A percentile compares a stretch with the other conserved stretches of the same genome.
phyloP scores from a whole-genome alignment of 345 rosid species.

The Sisymbrium altissimum region DNA sequence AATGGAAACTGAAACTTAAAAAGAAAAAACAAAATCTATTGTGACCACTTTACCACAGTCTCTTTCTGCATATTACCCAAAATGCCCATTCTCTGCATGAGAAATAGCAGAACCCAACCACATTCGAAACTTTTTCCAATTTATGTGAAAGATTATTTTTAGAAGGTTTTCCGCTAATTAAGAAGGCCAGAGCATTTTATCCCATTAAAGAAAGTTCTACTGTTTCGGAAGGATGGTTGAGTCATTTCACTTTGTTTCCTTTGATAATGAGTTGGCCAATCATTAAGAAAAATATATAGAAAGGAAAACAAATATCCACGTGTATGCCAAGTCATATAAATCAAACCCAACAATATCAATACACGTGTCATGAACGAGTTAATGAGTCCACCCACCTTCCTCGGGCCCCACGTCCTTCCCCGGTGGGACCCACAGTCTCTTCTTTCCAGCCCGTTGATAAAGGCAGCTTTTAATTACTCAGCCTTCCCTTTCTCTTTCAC shows the following conservation, averaged over 20 bases:
- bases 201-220: constrained; percentile 13
- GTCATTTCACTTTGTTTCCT: neutral
- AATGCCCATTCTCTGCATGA: neutral
- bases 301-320: neutral
- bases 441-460: constrained; percentile 35
- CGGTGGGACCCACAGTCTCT: constrained; percentile 17
- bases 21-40: neutral
- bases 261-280: constrained; percentile 30
- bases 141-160: constrained; percentile 4
- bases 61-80: constrained; percentile 20
- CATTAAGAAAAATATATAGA: neutral
- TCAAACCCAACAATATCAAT: neutral
- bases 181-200: neutral
- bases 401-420: constrained; percentile 31
- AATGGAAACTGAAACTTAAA: neutral
- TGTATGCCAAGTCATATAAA: constrained; percentile 12
- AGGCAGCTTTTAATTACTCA: constrained; percentile 31
- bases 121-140: neutral
- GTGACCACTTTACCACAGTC: constrained; percentile 28
- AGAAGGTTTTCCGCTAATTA: neutral
- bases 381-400: constrained; percentile 31
- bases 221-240: neutral
- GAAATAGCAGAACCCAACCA: constrained; percentile 17
- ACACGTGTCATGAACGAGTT: constrained; percentile 17
- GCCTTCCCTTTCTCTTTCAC: constrained; percentile 29